phyloP scores from a whole-genome alignment of 257 asterid genomes.

The Solanum gracilifrons region DNA sequence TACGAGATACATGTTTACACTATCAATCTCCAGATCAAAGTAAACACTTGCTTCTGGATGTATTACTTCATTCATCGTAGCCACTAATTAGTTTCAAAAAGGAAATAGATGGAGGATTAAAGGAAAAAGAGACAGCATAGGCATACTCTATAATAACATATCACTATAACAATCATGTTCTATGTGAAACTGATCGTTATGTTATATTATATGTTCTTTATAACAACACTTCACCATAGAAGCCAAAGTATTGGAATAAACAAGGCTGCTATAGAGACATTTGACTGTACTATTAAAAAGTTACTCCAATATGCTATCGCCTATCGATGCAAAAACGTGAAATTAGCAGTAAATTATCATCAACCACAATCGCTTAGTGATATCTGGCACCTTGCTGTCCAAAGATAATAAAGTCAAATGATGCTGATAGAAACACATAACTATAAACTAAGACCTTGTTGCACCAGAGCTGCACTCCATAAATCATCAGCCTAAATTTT shows the following conservation, averaged over 20 bases:
- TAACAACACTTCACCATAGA: neutral
- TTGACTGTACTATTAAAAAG: neutral
- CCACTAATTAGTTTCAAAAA: neutral
- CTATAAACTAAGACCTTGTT: neutral
- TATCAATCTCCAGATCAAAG: too few relatives aligned
- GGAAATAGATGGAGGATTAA: too few relatives aligned
- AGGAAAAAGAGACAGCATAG: too few relatives aligned
- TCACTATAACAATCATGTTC: too few relatives aligned
- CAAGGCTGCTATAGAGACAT: fast-evolving
- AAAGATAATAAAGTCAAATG: neutral
- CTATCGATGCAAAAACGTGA: neutral
- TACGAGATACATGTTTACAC: too few relatives aligned
- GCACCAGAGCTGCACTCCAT: neutral
- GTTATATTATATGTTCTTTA: too few relatives aligned
- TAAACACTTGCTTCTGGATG: too few relatives aligned
- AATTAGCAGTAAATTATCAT: neutral
- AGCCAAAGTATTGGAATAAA: neutral
- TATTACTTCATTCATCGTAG: too few relatives aligned
- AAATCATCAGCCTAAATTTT: neutral
- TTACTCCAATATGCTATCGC: neutral
- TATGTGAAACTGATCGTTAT: neutral
- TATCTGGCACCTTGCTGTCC: neutral
- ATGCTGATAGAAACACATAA: neutral
- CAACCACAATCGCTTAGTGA: neutral
- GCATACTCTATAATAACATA: too few relatives aligned